These are phyloP conservation scores for Boletus pseudo-olivaceus DNA, from an alignment of 768 basidiomycete genomes.

Conservation along the genomic window DNA sequence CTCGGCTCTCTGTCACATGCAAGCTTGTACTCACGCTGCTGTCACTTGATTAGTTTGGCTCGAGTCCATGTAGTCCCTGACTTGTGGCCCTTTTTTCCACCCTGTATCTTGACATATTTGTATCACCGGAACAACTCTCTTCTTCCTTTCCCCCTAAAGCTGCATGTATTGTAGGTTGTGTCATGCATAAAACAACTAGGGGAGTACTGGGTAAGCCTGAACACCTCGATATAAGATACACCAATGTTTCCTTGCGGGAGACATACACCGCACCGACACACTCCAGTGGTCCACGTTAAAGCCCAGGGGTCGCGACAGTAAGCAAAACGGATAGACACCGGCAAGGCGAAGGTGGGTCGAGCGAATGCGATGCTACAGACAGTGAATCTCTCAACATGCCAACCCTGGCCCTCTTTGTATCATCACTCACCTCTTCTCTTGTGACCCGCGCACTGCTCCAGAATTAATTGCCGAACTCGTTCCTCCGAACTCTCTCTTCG, in stretches of 20 bases:
- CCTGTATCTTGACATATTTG: background rate
- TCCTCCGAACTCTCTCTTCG: constrained; percentile 18
- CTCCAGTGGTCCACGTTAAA: background rate
- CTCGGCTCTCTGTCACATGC: background rate
- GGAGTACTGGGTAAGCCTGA: background rate
- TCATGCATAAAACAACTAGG: background rate
- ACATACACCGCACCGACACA: background rate
- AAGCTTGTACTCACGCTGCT: no score
- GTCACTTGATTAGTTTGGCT: background rate
- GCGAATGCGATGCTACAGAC: constrained; percentile 1
- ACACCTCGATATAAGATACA: background rate
- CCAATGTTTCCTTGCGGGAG: background rate
- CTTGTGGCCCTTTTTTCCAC: background rate
- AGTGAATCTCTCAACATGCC: constrained; percentile 1
- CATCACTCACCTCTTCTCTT: constrained; percentile 16
- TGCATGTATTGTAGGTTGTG: background rate
- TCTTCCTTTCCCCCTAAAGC: background rate
- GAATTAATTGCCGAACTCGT: constrained; percentile 11
- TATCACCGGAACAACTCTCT: background rate
- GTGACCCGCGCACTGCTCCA: constrained; percentile 4
- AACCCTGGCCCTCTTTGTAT: background rate
- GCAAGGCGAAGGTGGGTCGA: background rate
- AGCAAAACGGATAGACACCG: constrained; percentile 6
- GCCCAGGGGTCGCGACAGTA: background rate
- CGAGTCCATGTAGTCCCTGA: background rate